A percentile compares a stretch with the other conserved stretches of the same genome.
Evolutionary conservation across 805 yeast species (phyloP).

Genomic region (Maudiozyma serrabonitensis): DNA sequence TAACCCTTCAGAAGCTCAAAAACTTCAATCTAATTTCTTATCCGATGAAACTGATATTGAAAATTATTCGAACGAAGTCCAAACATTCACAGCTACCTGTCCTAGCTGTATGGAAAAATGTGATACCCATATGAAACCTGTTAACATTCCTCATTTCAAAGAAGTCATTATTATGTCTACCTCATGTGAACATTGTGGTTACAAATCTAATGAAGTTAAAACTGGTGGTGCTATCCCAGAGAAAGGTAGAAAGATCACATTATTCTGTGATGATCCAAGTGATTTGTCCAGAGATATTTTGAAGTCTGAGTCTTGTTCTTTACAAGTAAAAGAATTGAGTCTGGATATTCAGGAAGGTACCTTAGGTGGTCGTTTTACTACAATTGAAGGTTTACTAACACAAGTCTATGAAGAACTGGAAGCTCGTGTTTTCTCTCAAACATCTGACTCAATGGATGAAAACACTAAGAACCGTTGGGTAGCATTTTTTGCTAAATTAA

Average conservation of each 20-base stretch:
- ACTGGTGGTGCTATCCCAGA: constrained; percentile 96
- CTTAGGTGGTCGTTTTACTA: constrained; percentile 94
- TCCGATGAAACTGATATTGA: constrained; percentile 74
- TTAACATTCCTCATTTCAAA: constrained; percentile 94
- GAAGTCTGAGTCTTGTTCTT: constrained; percentile 87
- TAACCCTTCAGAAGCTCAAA: constrained; percentile 17
- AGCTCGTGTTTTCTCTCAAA: constrained; percentile 70
- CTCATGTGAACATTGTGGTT: constrained; percentile 85
- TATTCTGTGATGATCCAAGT: constrained; percentile 67
- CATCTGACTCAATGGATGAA: constrained; percentile 85
- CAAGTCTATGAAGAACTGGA: constrained; percentile 89
- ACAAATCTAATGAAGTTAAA: constrained; percentile 93
- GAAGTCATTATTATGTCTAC: constrained; percentile 97
- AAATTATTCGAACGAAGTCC: constrained; percentile 82
- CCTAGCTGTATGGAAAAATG: constrained; percentile 72
- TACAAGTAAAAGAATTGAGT: constrained; percentile 76
- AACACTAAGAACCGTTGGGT: constrained; percentile 77
- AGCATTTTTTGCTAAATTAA: constrained; percentile 59
- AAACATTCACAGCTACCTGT: constrained; percentile 85
- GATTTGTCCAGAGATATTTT: constrained; percentile 91
- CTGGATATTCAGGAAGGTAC: constrained; percentile 94
- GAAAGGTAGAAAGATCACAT: constrained; percentile 63
- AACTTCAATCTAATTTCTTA: constrained; percentile 37
- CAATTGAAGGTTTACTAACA: constrained; percentile 82
- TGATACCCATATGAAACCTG: constrained; percentile 93